A percentile compares a stretch with the other conserved stretches of the same genome.
These are phyloP conservation scores for Juncus effusus DNA, from an alignment of 176 grass and related monocot species.

Conservation along the genomic window DNA sequence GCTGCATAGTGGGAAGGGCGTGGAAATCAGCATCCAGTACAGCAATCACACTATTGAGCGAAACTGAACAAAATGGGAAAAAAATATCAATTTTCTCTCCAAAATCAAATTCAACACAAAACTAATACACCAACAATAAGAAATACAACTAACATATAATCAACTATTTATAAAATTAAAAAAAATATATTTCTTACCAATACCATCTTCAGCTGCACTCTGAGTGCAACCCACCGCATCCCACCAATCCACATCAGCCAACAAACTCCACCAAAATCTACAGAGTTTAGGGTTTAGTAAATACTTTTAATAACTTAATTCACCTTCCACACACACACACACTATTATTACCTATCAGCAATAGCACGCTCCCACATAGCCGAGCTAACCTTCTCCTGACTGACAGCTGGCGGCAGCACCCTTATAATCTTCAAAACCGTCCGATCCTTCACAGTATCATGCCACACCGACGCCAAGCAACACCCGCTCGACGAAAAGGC, in stretches of 20 bases:
- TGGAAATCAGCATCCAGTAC: conserved; percentile 95
- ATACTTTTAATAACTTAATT: too few relatives aligned
- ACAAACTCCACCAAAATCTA: conserved; percentile 99
- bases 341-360: conserved; percentile 68
- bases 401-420: conserved; percentile 83
- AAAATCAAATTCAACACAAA: conserved; percentile 17
- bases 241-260: conserved; percentile 98
- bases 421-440: conserved; percentile 97
- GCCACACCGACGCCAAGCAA: conserved; percentile 96
- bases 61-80: conserved; percentile 49
- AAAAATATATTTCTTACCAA: conserved; percentile 55
- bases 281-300: not conserved
- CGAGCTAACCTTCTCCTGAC: conserved; percentile 75
- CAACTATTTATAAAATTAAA: not conserved
- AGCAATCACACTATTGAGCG: conserved; percentile 95
- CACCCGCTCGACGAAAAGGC: conserved; percentile 92
- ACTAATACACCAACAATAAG: not conserved
- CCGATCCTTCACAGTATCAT: conserved; percentile 89
- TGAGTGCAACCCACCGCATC: conserved; percentile 95
- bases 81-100: conserved; percentile 1
- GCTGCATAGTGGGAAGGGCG: conserved; percentile 79
- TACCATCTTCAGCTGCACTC: conserved; percentile 97
- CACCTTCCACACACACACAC: too few relatives aligned
- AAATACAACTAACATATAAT: conserved; percentile 11
- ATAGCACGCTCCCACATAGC: conserved; percentile 89